Base-by-base conservation (phyloP, 2,329 filamentous ascomycete species). In the Zymoseptoria brevis region DNA sequence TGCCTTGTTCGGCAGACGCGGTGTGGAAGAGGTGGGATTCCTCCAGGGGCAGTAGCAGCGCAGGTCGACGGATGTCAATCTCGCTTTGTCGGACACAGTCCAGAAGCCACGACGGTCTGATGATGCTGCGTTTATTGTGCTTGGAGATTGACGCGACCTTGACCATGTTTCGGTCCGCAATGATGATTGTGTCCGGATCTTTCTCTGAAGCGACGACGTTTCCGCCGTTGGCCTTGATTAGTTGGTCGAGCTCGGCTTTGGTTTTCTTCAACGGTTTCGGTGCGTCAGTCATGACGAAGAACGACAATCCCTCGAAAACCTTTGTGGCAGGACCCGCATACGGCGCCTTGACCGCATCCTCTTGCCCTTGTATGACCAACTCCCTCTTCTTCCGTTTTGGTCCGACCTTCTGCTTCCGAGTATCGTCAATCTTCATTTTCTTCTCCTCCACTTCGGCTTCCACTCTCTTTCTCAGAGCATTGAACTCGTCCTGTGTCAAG, bases 131-230 rank as follows among this genome's bases (percentile, higher is more conserved):
- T 0, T 83, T 78, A 3, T 85, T 87, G 5, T 78, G 80, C 68
- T 94, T 96, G 62, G 90, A 85, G 8, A 96, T 75, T 8, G 89
- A 91, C 1, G 89, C 89, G 1, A 92, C 91, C 69, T 92, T 92
- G 65, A 97, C 86, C 0, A 83, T 79, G 54, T 76, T 88, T 72
- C 90, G 88, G 64, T 96, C 92, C 0, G 88, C 90, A 9, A 97
- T 77, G 55, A 92, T 80, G 41, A 94, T 79, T 63, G 88, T 90
- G 0, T 82, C 76, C 2, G 78, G 80, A 1, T 83, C 81, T 4
- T 79, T 82, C 6, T 90, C 83, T 9, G 86, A 86, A 71, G 96
- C 91, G 7, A 87, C 87, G 30, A 96, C 80, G 8, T 76, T 83
- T 5, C 91, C 94, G 3, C 93, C 93, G 62, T 96, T 85, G 4